Evolutionary conservation across 2,329 filamentous ascomycete genomes (phyloP).

Genomic region (Dactylellina cionopaga): DNA sequence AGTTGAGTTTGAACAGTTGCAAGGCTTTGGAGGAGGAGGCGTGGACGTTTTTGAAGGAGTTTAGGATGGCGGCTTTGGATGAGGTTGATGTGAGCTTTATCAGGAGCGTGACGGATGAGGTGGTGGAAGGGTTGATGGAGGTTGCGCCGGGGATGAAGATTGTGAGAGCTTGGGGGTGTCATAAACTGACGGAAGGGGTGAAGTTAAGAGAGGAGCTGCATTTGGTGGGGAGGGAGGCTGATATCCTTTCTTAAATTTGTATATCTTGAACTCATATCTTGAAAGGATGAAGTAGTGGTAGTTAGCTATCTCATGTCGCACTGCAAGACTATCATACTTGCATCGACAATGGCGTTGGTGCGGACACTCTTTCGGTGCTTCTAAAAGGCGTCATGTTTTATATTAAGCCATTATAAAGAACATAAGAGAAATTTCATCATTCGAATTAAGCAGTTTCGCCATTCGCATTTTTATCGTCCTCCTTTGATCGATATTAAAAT

Average conservation of each 20-base stretch:
- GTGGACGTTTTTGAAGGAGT: constrained; percentile 32
- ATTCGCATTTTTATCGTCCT: too few species aligned
- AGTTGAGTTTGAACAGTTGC: constrained; percentile 55
- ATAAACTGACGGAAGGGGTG: constrained; percentile 59
- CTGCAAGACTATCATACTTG: too few species aligned
- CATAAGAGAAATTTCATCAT: too few species aligned
- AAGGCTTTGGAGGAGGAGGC: constrained; percentile 40
- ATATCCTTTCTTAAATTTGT: constrained; percentile 37
- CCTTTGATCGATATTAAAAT: too few species aligned
- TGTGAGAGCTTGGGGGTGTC: constrained; percentile 56
- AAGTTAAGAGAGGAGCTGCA: constrained; percentile 25
- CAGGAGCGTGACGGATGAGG: constrained; percentile 53
- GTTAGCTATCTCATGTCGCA: not conserved
- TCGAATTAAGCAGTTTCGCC: too few species aligned
- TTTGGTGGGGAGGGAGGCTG: constrained; percentile 47
- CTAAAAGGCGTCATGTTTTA: too few species aligned
- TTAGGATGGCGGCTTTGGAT: constrained; percentile 37
- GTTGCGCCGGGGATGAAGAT: constrained; percentile 48
- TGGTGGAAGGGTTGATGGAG: constrained; percentile 51
- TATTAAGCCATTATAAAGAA: too few species aligned
- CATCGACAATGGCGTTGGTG: too few species aligned
- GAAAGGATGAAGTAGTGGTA: not conserved
- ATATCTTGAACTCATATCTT: not conserved
- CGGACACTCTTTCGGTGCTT: too few species aligned
- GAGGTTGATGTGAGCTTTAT: constrained; percentile 56